phyloP scores from a whole-genome alignment of 1,139 yeast species.

The Yamadazyma siamensis region DNA sequence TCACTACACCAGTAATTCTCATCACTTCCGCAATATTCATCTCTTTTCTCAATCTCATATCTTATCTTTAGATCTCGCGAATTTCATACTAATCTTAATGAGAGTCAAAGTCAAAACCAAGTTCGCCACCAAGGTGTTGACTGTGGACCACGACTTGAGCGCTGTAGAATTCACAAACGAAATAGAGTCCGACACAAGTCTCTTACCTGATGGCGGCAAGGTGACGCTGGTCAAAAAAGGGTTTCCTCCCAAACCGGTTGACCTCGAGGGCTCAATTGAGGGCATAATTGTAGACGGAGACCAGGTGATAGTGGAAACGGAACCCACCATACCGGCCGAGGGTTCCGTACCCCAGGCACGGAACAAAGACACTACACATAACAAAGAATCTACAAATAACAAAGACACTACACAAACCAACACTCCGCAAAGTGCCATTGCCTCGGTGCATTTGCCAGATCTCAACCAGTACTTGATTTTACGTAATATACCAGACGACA shows the following conservation, averaged over 20 bases:
- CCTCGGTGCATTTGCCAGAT: slow-evolving; percentile 22
- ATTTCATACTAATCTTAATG: too few relatives aligned
- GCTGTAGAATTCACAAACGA: slow-evolving; percentile 17
- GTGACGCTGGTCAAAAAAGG: slow-evolving; percentile 43
- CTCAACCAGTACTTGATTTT: slow-evolving; percentile 35
- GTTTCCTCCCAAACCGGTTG: slow-evolving; percentile 56
- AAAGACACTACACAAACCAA: background rate
- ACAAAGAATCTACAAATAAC: background rate
- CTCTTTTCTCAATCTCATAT: too few relatives aligned
- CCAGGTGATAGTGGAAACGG: slow-evolving; percentile 40
- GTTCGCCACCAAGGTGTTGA: slow-evolving; percentile 10
- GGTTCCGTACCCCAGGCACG: background rate
- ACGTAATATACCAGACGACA: slow-evolving; percentile 72
- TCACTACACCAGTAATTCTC: too few relatives aligned
- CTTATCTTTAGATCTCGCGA: too few relatives aligned
- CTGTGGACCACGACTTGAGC: slow-evolving; percentile 9
- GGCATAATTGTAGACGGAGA: slow-evolving; percentile 57
- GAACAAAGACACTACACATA: background rate
- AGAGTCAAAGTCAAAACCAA: slow-evolving; percentile 15
- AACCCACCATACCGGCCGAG: slow-evolving; percentile 1
- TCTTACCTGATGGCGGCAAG: slow-evolving; percentile 13
- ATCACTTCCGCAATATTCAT: too few relatives aligned
- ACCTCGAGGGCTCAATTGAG: slow-evolving; percentile 23
- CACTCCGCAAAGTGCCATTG: slow-evolving; percentile 18
- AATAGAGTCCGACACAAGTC: slow-evolving; percentile 11